Base-by-base conservation (phyloP, 2,329 filamentous ascomycete genomes). In the Ophiostoma angusticollis region DNA sequence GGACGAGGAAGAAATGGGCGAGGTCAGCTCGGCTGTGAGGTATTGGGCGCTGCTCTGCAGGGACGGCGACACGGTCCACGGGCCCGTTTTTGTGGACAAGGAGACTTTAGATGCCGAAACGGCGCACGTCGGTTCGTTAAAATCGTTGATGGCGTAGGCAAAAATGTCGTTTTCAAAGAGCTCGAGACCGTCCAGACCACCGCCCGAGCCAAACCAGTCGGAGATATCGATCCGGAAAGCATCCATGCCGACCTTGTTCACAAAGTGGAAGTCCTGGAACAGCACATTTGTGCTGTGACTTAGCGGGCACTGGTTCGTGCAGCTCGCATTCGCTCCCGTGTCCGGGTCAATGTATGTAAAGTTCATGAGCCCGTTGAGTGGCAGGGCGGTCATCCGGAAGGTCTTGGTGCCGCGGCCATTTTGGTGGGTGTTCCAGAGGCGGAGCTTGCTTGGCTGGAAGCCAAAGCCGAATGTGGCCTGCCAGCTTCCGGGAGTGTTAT, bases 281-380 rank as follows among this genome's bases (percentile, higher is more conserved):
- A 67, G 58, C 35, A 78, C 57, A 6, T 68, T 72, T 14, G 67
- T 61, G 51, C 84, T 75, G 52, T 77, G 67, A 45, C 82, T 85
- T 34, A 98, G 69, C n/a, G 87, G 84, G 51, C 91, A 98, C 52
- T 75, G 70, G 45, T 77, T 80, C 38, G 87, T 85, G 61, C 91
- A 98, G 41, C 72, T 78, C 22, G 65, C 61, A 40, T 79, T 78
- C 36, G 72, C 63, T 19, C 81, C 80, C 2, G 74, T 81, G 28
- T 56, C 64, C 18, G 81, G 79, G 52, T 96, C 85, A 46, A 78
- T 78, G 51, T 91, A 96, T 27, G 86, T 93, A 53, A 98, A 70
- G 59, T 96, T 95, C 78, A 98, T 84, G 56, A 98, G 95, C 37
- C 91, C 91, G 46, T 83, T 79, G 52, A 89, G 75, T 5, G 89